Evolutionary conservation across 129 eudicot genomes (phyloP).

Genomic region (Glebionis coronaria): DNA sequence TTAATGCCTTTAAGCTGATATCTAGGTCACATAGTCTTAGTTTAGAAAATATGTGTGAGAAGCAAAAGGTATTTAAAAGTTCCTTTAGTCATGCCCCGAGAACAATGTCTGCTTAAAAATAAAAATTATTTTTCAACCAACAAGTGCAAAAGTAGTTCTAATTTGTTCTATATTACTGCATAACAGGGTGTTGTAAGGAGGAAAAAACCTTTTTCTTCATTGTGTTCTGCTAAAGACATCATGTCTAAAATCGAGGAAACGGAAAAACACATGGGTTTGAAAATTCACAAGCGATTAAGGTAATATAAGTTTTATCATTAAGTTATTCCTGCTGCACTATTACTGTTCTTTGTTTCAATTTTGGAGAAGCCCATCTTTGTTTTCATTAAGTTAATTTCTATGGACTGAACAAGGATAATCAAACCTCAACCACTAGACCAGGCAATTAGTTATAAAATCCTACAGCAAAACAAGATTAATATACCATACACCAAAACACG

Average conservation of each 20-base stretch:
- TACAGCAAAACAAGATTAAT: too few relatives aligned
- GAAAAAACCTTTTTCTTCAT: constrained; percentile 83
- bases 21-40: constrained; percentile 78
- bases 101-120: not conserved
- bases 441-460: too few relatives aligned
- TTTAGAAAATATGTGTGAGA: constrained; percentile 77
- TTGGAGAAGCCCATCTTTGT: too few relatives aligned
- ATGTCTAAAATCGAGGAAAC: constrained; percentile 89
- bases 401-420: too few relatives aligned
- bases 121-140: too few relatives aligned
- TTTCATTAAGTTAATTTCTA: too few relatives aligned
- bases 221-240: constrained; percentile 77
- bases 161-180: not conserved
- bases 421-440: too few relatives aligned
- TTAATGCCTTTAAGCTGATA: constrained; percentile 92
- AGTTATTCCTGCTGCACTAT: too few relatives aligned
- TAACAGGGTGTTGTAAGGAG: constrained; percentile 60
- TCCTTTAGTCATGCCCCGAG: not conserved
- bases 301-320: too few relatives aligned
- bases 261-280: constrained; percentile 84
- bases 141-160: too few relatives aligned
- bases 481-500: too few relatives aligned
- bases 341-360: too few relatives aligned
- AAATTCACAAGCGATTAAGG: constrained; percentile 81
- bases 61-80: constrained; percentile 50